Percentiles rank a stretch among this genome's conserved stretches.
phyloP scores from a whole-genome alignment of 495 filamentous ascomycete genomes.

The Achaetomiella virescens region DNA sequence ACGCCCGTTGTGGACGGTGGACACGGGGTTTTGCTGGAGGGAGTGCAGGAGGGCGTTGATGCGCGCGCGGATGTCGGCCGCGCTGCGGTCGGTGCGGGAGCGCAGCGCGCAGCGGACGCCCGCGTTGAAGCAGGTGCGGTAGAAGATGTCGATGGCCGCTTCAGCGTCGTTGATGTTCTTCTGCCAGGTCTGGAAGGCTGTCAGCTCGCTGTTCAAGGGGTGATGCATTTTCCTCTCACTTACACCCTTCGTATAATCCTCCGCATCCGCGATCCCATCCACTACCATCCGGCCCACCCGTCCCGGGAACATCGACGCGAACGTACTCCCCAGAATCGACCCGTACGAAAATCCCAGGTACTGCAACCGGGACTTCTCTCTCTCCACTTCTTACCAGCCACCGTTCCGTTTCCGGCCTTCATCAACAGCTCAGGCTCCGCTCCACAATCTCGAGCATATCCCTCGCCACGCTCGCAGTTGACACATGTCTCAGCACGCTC shows the following conservation, averaged over 20 bases:
- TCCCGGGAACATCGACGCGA: slow-evolving; percentile 41
- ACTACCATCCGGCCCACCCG: slow-evolving; percentile 36
- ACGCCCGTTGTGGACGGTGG: slow-evolving; percentile 22
- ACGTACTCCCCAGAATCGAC: slow-evolving; percentile 50
- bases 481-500: slow-evolving; percentile 10
- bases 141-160: slow-evolving; percentile 43
- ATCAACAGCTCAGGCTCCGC: background rate
- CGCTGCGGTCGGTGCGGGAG: slow-evolving; percentile 40
- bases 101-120: slow-evolving; percentile 43
- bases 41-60: slow-evolving; percentile 25
- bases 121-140: slow-evolving; percentile 41
- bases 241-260: slow-evolving; percentile 22
- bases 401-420: background rate
- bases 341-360: slow-evolving; percentile 63
- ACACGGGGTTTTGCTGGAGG: slow-evolving; percentile 18
- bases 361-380: slow-evolving; percentile 16
- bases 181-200: slow-evolving; percentile 29
- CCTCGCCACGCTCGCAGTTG: slow-evolving; percentile 29
- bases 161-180: slow-evolving; percentile 47
- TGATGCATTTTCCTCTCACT: background rate
- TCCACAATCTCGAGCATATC: slow-evolving; percentile 41
- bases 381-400: background rate
- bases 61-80: slow-evolving; percentile 42
- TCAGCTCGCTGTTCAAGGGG: no score
- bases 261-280: slow-evolving; percentile 34